Evolutionary conservation across 1,139 yeast genomes (phyloP).

Genomic region (Candida glucosophila): DNA sequence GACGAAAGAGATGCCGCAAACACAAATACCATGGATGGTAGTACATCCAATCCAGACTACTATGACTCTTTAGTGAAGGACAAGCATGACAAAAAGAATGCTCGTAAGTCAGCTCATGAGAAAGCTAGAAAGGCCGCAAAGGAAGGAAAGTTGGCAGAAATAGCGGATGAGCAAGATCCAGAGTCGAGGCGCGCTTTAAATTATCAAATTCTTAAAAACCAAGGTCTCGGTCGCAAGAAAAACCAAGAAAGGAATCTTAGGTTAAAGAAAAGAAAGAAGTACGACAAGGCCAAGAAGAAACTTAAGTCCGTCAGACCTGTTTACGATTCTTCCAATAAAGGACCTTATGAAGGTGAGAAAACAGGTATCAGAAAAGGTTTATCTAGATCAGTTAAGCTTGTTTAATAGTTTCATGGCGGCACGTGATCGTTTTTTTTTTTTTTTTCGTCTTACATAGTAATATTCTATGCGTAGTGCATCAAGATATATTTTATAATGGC

Average conservation of each 20-base stretch:
- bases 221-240: constrained; percentile 89
- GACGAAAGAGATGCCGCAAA: constrained; percentile 35
- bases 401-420: too few relatives aligned
- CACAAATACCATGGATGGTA: constrained; percentile 18
- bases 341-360: constrained; percentile 88
- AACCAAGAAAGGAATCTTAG: constrained; percentile 94
- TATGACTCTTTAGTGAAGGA: constrained; percentile 43
- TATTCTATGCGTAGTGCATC: too few relatives aligned
- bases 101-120: constrained; percentile 58
- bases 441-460: too few relatives aligned
- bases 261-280: constrained; percentile 97
- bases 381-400: constrained; percentile 76
- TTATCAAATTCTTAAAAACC: constrained; percentile 88
- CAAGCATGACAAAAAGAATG: constrained; percentile 39
- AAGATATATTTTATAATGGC: constrained; percentile 1
- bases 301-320: constrained; percentile 86
- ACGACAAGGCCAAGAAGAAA: constrained; percentile 91
- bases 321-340: constrained; percentile 58
- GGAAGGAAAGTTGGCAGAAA: constrained; percentile 73
- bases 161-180: constrained; percentile 56
- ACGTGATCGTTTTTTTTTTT: too few relatives aligned
- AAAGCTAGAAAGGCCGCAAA: constrained; percentile 73
- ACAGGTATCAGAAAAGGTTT: constrained; percentile 96
- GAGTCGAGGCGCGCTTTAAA: constrained; percentile 93
- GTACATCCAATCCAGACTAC: constrained; percentile 35